These are phyloP conservation scores for Gaeumannomyces tritici DNA, from an alignment of 2,329 filamentous ascomycete species.

Conservation along the genomic window DNA sequence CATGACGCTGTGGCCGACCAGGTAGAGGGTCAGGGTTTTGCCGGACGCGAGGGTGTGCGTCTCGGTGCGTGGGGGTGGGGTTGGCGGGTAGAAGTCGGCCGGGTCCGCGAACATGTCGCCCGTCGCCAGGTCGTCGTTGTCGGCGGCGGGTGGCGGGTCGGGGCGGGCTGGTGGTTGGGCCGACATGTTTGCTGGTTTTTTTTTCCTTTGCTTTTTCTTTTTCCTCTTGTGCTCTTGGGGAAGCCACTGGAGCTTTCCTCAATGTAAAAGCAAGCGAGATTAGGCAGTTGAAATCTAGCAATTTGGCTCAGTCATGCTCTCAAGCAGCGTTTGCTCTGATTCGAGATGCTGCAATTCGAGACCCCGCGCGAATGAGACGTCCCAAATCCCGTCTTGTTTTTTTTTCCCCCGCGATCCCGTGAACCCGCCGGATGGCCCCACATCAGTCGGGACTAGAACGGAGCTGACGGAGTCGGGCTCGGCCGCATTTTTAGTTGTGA, in stretches of 20 bases:
- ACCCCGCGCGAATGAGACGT: neutral
- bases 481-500: neutral
- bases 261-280: no score
- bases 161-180: neutral
- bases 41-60: constrained; percentile 61
- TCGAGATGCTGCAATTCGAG: no score
- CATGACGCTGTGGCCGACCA: constrained; percentile 73
- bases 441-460: neutral
- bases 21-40: constrained; percentile 41
- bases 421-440: neutral
- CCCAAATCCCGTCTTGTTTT: neutral
- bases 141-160: constrained; percentile 11
- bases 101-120: constrained; percentile 69
- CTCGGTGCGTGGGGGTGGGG: constrained; percentile 65
- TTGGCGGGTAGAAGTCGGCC: constrained; percentile 67
- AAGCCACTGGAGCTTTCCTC: no score
- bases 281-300: neutral
- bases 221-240: neutral
- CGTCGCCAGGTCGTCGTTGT: constrained; percentile 24
- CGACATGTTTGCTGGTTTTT: neutral
- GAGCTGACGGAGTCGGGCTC: neutral
- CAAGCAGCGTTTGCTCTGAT: neutral
- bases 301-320: neutral
- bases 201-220: neutral
- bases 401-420: neutral